phyloP scores from a whole-genome alignment of 352 stramenopile genomes.

The Globisporangium orthogonon region DNA sequence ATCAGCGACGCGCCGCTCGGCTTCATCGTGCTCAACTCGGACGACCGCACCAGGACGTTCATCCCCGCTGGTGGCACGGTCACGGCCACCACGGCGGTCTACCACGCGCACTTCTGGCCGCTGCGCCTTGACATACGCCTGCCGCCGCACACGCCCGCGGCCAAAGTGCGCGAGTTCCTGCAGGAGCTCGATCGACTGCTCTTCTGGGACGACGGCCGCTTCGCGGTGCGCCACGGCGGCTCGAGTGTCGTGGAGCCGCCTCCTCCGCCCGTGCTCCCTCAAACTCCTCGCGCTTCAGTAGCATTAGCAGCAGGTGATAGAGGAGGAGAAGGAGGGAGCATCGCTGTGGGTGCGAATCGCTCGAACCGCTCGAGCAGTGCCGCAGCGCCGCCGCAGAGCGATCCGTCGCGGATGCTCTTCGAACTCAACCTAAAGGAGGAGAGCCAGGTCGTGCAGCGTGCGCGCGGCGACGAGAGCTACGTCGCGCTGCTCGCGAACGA shows the following conservation, averaged over 20 bases:
- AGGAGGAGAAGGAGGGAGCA: no score
- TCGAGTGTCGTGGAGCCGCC: slow-evolving; percentile 7
- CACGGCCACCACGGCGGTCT: slow-evolving; percentile 44
- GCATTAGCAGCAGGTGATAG: no score
- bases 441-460: slow-evolving; percentile 36
- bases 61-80: slow-evolving; percentile 54
- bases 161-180: slow-evolving; percentile 44
- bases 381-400: slow-evolving; percentile 4
- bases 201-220: slow-evolving; percentile 22
- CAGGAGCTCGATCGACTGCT: slow-evolving; percentile 61
- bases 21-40: slow-evolving; percentile 57
- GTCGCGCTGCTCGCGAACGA: slow-evolving; percentile 37
- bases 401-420: slow-evolving; percentile 25
- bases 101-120: slow-evolving; percentile 44
- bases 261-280: neutral
- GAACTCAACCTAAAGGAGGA: slow-evolving; percentile 44
- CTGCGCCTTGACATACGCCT: slow-evolving; percentile 45
- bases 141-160: slow-evolving; percentile 21
- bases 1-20: slow-evolving; percentile 56
- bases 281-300: neutral
- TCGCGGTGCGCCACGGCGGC: slow-evolving; percentile 5
- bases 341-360: neutral
- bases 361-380: slow-evolving; percentile 10
- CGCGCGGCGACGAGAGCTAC: slow-evolving; percentile 42
- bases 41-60: slow-evolving; percentile 53